Evolutionary conservation across 177 flowering plant species (phyloP).

Genomic region (Vitis hybrid): DNA sequence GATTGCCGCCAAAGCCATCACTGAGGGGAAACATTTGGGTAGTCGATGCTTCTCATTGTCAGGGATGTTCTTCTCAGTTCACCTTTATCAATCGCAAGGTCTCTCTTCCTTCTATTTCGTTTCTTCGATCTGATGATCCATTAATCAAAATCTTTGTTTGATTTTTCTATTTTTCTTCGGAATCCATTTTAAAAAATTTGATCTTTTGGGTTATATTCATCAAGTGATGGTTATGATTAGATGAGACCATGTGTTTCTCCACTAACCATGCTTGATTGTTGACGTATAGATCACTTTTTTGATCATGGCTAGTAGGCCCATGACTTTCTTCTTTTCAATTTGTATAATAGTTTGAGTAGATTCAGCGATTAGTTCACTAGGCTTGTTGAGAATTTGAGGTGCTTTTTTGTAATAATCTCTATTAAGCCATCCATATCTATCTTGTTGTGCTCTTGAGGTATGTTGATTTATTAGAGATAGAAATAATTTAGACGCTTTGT

Average conservation of each 20-base stretch:
- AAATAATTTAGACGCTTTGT: no score
- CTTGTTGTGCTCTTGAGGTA: background rate
- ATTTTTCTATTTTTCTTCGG: background rate
- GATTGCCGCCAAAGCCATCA: conserved; percentile 89
- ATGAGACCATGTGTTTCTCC: background rate
- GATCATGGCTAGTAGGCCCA: no score
- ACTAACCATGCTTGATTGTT: no score
- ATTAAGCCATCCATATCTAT: background rate
- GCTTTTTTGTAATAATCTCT: background rate
- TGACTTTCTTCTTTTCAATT: no score
- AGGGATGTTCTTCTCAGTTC: conserved; percentile 93
- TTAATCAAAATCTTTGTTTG: background rate
- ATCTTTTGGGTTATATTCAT: conserved; percentile 4
- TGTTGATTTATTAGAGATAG: no score
- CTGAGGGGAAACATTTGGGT: conserved; percentile 82
- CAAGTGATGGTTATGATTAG: background rate
- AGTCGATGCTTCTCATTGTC: conserved; percentile 89
- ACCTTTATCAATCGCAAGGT: conserved; percentile 98
- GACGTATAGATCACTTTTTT: no score
- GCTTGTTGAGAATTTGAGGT: background rate
- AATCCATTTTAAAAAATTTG: background rate
- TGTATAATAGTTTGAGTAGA: background rate
- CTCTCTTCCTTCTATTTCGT: background rate
- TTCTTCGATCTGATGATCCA: conserved; percentile 1
- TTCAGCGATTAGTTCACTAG: background rate